Base-by-base conservation (phyloP, 225 moss, liverwort and hornwort species). In the Neckera pumila region DNA sequence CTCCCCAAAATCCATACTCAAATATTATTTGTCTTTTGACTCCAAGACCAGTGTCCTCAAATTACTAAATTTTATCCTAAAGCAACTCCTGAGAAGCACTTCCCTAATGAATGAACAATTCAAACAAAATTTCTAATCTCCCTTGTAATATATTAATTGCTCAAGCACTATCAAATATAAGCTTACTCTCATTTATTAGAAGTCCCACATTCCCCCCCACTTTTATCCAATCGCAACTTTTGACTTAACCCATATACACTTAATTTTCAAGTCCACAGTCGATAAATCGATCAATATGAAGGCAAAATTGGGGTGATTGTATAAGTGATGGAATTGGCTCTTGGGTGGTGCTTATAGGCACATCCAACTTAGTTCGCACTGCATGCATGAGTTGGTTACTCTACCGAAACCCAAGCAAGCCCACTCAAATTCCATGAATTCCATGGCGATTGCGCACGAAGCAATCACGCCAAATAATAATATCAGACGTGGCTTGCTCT, bases 211-310 rank as follows among this genome's bases (percentile, higher is more conserved):
- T 18, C 1, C 3, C 6, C 8, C 2, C 14, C 6, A 5, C 20
- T 19, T 42, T 14, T 20, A 21, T 26, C 13, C 9, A 31, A 43
- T 33, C 10, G 2, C 9, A 71, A 14, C 71, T 71, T 42, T 26
- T 49, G 21, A 22, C 4, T 26, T 12, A 22, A 57, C 4, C 57
- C 57, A 21, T 23, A 16, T 14, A 64, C 16, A 47, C 3, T 33
- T 45, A 4, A 25, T 25, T 36, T 65, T 34, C 17, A 51, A 40
- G 11, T 28, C 12, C 26, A 2, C 5, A 4, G 13, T 47, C 3
- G 0, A 21, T 59, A 18, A 12, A 58, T 25, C n/a, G 4, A 10
- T n/a, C 4, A 57, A 14, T 2, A 57, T 6, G 0, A n/a, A 38
- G 14, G 3, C 15, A 3, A 10, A 78, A 36, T 33, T 34, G 12